phyloP scores from a whole-genome alignment of 352 stramenopile species.

The Phytopythium kandeliae region DNA sequence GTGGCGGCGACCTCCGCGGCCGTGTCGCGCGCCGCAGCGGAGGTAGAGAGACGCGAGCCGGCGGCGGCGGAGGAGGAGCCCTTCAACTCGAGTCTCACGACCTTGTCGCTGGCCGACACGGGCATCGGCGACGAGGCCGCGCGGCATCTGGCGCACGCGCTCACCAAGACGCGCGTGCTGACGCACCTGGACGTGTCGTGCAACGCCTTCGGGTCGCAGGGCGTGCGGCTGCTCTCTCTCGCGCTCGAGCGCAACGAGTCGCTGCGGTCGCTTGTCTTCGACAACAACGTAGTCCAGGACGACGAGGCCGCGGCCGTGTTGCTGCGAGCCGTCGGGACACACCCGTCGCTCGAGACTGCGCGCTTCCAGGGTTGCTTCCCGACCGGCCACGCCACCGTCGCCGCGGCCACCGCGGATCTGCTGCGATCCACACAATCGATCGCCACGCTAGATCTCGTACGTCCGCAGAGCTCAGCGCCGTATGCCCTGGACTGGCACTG shows the following conservation, averaged over 20 bases:
- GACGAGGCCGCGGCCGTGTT: conserved; percentile 19
- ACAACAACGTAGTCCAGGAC: conserved; percentile 54
- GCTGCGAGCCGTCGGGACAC: conserved; percentile 24
- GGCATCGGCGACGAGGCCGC: conserved; percentile 50
- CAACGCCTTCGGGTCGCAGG: conserved; percentile 32
- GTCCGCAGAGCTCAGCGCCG: no score
- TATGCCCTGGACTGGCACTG: background rate
- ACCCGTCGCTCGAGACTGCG: conserved; percentile 32
- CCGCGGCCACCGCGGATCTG: conserved; percentile 23
- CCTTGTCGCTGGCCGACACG: conserved; percentile 50
- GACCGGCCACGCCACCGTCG: conserved; percentile 17
- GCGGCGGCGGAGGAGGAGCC: conserved; percentile 20
- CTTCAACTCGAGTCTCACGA: conserved; percentile 58
- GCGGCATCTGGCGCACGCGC: conserved; percentile 32
- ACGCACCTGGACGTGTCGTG: conserved; percentile 50
- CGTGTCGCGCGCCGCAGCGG: no score
- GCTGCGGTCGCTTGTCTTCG: conserved; percentile 45
- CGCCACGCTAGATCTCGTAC: conserved; percentile 48
- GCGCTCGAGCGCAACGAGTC: conserved; percentile 42
- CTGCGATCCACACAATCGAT: conserved; percentile 24
- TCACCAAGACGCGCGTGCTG: conserved; percentile 39
- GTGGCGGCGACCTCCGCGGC: no score
- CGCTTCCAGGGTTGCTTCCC: conserved; percentile 59
- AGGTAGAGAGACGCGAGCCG: no score
- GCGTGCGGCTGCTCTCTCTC: conserved; percentile 35